Evolutionary conservation across 176 grass and related monocot species (phyloP).

Genomic region (Zea luxurians): DNA sequence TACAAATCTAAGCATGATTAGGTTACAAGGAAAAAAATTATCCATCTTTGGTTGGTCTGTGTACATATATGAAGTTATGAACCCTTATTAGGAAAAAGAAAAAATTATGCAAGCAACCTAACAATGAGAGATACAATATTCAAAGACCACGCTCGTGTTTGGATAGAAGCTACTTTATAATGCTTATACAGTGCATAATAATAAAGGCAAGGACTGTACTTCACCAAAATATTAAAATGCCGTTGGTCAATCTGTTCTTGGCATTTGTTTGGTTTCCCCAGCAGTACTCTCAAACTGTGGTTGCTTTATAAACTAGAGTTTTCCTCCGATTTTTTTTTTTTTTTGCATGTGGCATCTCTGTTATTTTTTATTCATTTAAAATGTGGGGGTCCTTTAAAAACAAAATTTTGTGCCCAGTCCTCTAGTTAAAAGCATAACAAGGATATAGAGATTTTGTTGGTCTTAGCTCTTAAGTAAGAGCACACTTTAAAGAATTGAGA

Average conservation of each 20-base stretch:
- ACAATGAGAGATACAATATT: constrained; percentile 14
- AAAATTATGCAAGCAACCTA: not conserved
- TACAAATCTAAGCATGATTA: not conserved
- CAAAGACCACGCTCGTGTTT: constrained; percentile 29
- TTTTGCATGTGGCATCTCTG: not conserved
- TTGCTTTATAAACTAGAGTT: too few species aligned
- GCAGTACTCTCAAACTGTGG: too few species aligned
- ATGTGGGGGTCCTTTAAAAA: constrained; percentile 27
- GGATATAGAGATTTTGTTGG: too few species aligned
- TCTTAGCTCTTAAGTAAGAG: too few species aligned
- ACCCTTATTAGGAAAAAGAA: not conserved
- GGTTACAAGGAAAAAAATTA: not conserved
- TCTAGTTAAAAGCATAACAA: not conserved
- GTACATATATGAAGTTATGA: not conserved
- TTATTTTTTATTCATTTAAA: constrained; percentile 26
- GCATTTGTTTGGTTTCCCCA: too few species aligned
- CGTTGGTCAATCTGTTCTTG: too few species aligned
- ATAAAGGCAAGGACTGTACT: constrained; percentile 28
- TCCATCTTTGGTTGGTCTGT: not conserved
- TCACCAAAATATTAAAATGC: constrained; percentile 38
- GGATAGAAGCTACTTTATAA: constrained; percentile 9
- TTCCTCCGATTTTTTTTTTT: too few species aligned
- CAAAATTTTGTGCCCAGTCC: not conserved
- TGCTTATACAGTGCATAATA: constrained; percentile 18
- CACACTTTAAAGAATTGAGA: not conserved